Conservation (phyloP, 2,329 filamentous ascomycete genomes). For the Colletotrichum sp. region DNA sequence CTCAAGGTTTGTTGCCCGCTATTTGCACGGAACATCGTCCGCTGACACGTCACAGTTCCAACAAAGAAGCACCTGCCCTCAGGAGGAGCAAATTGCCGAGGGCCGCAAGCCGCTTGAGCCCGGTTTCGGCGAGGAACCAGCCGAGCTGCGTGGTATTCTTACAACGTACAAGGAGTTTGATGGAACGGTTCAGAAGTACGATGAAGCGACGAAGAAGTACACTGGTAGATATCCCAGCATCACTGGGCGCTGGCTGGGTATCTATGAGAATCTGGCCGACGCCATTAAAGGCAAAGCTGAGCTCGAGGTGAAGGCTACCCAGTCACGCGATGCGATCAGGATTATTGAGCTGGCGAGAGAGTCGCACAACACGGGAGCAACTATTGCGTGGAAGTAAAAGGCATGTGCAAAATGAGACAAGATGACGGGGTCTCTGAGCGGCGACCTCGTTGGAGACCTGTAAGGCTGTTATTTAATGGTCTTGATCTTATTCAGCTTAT, state of each 20-base stretch:
- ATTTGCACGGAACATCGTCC: background rate
- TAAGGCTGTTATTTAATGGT: background rate
- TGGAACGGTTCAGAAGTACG: slow-evolving; percentile 30
- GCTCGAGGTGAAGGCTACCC: slow-evolving; percentile 41
- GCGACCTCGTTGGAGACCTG: background rate
- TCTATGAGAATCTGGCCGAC: slow-evolving; percentile 45
- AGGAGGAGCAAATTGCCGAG: slow-evolving; percentile 37
- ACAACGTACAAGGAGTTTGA: slow-evolving; percentile 43
- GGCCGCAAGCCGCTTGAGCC: slow-evolving; percentile 30
- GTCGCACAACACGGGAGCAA: slow-evolving; percentile 35
- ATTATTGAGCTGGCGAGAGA: slow-evolving; percentile 47
- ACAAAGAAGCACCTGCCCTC: slow-evolving; percentile 34
- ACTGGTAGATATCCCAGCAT: slow-evolving; percentile 42
- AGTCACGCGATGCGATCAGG: slow-evolving; percentile 42
- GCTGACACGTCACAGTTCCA: slow-evolving; percentile 13
- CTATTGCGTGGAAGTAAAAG: slow-evolving; percentile 29
- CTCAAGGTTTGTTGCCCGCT: slow-evolving; percentile 35
- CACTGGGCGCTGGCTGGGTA: slow-evolving; percentile 41
- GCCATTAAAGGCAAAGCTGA: slow-evolving; percentile 43
- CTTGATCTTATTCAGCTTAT: background rate
- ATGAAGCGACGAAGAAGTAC: slow-evolving; percentile 35
- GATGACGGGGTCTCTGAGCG: rapidly evolving
- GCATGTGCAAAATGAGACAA: background rate
- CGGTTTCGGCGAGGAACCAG: slow-evolving; percentile 38
- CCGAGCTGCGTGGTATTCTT: slow-evolving; percentile 31